Evolutionary conservation across 2,329 filamentous ascomycete genomes (phyloP).

Genomic region (Elsinoe necatrix): DNA sequence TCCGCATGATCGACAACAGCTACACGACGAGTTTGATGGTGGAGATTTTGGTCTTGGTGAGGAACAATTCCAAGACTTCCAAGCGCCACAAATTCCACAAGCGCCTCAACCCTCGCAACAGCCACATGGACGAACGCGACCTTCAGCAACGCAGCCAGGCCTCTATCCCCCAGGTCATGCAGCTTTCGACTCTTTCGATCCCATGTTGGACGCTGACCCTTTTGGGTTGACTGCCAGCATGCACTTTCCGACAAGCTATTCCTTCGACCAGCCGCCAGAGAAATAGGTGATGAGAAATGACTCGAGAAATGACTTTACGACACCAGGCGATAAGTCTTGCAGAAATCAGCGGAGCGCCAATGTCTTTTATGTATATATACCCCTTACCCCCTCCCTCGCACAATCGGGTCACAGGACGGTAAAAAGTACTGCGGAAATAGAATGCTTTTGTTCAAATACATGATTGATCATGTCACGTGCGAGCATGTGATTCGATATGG

Average conservation of each 20-base stretch:
- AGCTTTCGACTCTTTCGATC: constrained; percentile 63
- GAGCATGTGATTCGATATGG: neutral
- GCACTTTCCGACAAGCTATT: constrained; percentile 83
- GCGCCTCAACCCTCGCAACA: neutral
- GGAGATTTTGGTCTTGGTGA: neutral
- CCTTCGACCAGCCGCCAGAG: constrained; percentile 43
- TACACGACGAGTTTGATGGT: neutral
- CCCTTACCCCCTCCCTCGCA: neutral
- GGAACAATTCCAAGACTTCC: constrained; percentile 7
- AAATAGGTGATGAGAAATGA: constrained; percentile 14
- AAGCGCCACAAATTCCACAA: neutral
- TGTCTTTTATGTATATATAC: constrained; percentile 3
- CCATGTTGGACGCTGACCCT: constrained; percentile 83
- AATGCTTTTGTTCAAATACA: too few species aligned
- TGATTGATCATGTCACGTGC: neutral
- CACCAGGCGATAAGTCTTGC: neutral
- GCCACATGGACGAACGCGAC: neutral
- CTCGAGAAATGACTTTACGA: neutral
- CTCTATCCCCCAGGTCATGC: neutral
- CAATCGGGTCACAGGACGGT: neutral
- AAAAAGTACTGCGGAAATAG: neutral
- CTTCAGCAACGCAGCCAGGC: neutral
- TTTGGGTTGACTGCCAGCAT: constrained; percentile 91
- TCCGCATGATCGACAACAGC: neutral
- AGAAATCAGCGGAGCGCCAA: neutral